Evolutionary conservation across 352 stramenopile species (phyloP), one percentile per base, ranked within the genome.

Genomic region (Phytophthora capsici): DNA sequence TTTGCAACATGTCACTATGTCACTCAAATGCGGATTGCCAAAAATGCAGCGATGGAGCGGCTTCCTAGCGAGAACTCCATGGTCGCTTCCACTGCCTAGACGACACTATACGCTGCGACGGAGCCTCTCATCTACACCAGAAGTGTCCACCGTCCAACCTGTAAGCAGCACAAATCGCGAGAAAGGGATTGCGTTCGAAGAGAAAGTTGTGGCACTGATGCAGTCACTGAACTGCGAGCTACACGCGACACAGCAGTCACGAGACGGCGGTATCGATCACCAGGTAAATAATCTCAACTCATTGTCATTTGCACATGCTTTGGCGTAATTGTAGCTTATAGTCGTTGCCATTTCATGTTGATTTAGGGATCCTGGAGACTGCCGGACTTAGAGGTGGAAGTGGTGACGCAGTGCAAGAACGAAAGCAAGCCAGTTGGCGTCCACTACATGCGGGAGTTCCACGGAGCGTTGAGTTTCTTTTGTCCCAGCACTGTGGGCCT

Each of bases 391-490:
- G 57, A 78, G 9, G 64, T 94, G 16, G 77, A 89, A 6, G 69
- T 94, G 38, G 80, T 90, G 55, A 93, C 86, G 14, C 86, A 94
- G 57, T 94, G 86, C 75, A 94, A 94, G 73, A 84, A 89, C 59
- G 82, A 91, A 57, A 70, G 65, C 45, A 89, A 89, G 32, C 80
- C 84, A 3, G 84, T 91, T 2, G 74, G 84, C 44, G 81, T 93
- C 32, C 72, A 89, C 19, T 69, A 88, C 46, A 55, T 94, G 40
- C 80, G 86, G 25, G 86, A 88, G 57, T 93, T 94, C 62, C 77
- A 93, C 30, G 86, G 86, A n/a, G 82, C 90, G 26, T 49, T 93
- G 37, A 75, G 54, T 34, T 73, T 82, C 25, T 78, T 79, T 9
- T 62, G 74, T 7, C 57, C 69, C 0, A 70, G 61, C 9, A 78